A percentile compares a stretch with the other conserved stretches of the same genome.
Evolutionary conservation across 768 basidiomycete genomes (phyloP).

Genomic region (Tephrocybe sp.): DNA sequence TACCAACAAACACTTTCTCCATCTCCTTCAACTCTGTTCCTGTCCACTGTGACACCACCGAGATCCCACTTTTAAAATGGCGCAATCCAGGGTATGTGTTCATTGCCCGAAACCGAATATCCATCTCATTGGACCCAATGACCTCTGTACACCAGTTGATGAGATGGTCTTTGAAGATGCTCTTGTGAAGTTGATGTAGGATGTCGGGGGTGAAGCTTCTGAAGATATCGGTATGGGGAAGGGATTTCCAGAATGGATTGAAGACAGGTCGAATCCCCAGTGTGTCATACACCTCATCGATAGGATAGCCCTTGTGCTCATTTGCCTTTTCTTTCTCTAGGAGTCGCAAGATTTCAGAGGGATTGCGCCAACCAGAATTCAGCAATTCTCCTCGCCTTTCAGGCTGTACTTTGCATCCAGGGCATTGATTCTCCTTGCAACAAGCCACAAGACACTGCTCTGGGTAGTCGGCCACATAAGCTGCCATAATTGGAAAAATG

Average conservation of each 20-base stretch:
- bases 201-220: conserved; percentile 36
- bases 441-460: not conserved
- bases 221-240: conserved; percentile 41
- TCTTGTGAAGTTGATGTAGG: conserved; percentile 49
- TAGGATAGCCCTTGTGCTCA: not conserved
- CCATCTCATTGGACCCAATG: conserved; percentile 27
- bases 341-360: not conserved
- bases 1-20: conserved; percentile 24
- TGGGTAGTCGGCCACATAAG: too few species aligned
- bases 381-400: not conserved
- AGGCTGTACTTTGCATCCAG: not conserved
- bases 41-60: not conserved
- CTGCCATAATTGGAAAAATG: too few species aligned
- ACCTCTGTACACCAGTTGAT: conserved; percentile 28
- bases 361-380: not conserved
- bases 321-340: not conserved
- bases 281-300: conserved; percentile 8
- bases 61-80: conserved; percentile 3
- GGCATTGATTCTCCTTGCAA: not conserved
- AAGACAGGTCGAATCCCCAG: conserved; percentile 14
- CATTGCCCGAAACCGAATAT: conserved; percentile 31
- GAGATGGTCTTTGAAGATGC: conserved; percentile 44
- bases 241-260: conserved; percentile 36
- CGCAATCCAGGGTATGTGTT: conserved; percentile 15
- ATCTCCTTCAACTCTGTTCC: conserved; percentile 10